These are phyloP conservation scores for Phaeosphaeriaceae sp. DNA, from an alignment of 2,329 filamentous ascomycete genomes.

Conservation along the genomic window DNA sequence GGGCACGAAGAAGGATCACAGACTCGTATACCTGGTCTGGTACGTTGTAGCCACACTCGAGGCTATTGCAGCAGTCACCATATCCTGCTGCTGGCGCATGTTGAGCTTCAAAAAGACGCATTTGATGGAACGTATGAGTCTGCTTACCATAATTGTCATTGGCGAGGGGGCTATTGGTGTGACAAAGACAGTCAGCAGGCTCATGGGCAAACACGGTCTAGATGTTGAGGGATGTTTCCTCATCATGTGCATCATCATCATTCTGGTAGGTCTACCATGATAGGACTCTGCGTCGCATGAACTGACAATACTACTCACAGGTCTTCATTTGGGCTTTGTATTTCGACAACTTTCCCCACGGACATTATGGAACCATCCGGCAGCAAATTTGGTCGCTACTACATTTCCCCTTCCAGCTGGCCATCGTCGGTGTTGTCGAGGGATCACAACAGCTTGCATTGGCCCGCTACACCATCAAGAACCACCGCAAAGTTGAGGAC, in stretches of 20 bases:
- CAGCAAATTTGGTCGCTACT: constrained; percentile 66
- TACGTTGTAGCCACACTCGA: constrained; percentile 60
- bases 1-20: constrained; percentile 15
- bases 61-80: constrained; percentile 57
- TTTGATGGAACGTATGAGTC: constrained; percentile 67
- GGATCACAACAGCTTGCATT: constrained; percentile 65
- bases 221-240: constrained; percentile 44
- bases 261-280: constrained; percentile 34
- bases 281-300: background rate
- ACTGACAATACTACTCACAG: constrained; percentile 17
- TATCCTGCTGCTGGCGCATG: constrained; percentile 63
- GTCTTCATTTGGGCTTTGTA: constrained; percentile 69
- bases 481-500: constrained; percentile 49
- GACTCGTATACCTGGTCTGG: constrained; percentile 43
- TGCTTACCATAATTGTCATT: constrained; percentile 71
- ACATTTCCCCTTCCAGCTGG: constrained; percentile 70
- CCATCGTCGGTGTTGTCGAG: constrained; percentile 69
- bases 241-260: constrained; percentile 46
- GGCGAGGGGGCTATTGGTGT: constrained; percentile 71
- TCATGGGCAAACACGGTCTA: constrained; percentile 47
- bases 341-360: constrained; percentile 62
- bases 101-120: constrained; percentile 69
- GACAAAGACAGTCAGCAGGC: constrained; percentile 58
- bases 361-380: constrained; percentile 59
- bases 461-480: constrained; percentile 55